Conservation (phyloP, 176 grass and related monocot genomes). For the Rhipidocladum racemiflorum region DNA sequence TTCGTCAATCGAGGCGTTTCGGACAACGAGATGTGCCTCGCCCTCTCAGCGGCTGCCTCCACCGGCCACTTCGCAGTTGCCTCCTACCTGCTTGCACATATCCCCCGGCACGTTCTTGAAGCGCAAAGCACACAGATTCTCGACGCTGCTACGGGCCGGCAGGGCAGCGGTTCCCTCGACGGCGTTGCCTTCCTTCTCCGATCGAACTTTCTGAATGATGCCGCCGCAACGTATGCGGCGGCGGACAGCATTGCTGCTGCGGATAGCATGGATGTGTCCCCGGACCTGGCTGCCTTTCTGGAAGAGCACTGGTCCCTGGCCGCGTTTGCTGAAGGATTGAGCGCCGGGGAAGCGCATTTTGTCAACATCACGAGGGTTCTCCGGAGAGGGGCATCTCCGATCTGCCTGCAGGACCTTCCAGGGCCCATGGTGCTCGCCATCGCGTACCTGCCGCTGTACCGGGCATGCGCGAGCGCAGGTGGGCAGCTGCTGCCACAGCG, state of each 20-base stretch:
- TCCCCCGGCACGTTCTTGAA: slow-evolving; percentile 57
- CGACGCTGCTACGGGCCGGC: slow-evolving; percentile 43
- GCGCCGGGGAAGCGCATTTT: slow-evolving; percentile 48
- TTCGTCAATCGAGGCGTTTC: slow-evolving; percentile 56
- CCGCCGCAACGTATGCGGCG: slow-evolving; percentile 54
- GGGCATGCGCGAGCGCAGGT: slow-evolving; percentile 16
- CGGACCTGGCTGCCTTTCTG: slow-evolving; percentile 59
- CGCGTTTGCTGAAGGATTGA: slow-evolving; percentile 51
- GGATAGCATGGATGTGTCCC: slow-evolving; percentile 22
- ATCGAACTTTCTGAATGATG: slow-evolving; percentile 62
- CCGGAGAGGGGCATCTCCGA: slow-evolving; percentile 44
- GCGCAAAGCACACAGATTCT: slow-evolving; percentile 62
- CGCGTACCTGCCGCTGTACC: slow-evolving; percentile 59
- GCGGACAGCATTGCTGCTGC: slow-evolving; percentile 55
- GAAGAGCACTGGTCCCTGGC: slow-evolving; percentile 67
- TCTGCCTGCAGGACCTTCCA: slow-evolving; percentile 59
- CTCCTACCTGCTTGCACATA: slow-evolving; percentile 59
- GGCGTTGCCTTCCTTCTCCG: slow-evolving; percentile 76
- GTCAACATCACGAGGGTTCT: slow-evolving; percentile 65
- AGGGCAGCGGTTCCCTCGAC: slow-evolving; percentile 55
- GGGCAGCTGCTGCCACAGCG: slow-evolving; percentile 61
- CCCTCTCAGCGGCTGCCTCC: slow-evolving; percentile 69
- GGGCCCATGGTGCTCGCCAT: slow-evolving; percentile 50
- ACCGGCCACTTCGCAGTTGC: slow-evolving; percentile 45
- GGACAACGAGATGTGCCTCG: slow-evolving; percentile 82